These are phyloP conservation scores for Suhomyces yuchorum DNA, from an alignment of 1,139 yeast species.

Conservation along the genomic window DNA sequence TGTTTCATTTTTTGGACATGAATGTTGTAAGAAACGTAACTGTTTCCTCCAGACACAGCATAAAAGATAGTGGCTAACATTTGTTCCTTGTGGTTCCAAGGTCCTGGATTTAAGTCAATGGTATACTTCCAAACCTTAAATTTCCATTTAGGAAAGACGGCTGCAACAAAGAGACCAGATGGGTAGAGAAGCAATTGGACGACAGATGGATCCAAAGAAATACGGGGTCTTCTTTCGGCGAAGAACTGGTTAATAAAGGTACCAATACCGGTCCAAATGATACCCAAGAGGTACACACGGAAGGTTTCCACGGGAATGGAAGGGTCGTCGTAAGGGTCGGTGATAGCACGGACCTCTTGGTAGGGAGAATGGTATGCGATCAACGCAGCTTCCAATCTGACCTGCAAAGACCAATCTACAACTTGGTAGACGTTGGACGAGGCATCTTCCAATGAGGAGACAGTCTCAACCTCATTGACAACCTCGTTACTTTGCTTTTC, in stretches of 20 bases:
- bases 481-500: not conserved
- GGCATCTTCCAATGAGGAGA: not conserved
- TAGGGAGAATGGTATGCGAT: constrained; percentile 60
- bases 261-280: constrained; percentile 58
- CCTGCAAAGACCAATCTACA: constrained; percentile 21
- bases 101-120: constrained; percentile 26
- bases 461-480: not conserved
- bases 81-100: constrained; percentile 27
- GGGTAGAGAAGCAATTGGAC: constrained; percentile 62
- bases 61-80: constrained; percentile 25
- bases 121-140: constrained; percentile 21
- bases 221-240: constrained; percentile 54
- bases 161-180: constrained; percentile 41
- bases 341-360: constrained; percentile 62
- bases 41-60: constrained; percentile 18
- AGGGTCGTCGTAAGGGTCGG: constrained; percentile 55
- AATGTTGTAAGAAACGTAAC: constrained; percentile 20
- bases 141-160: constrained; percentile 25
- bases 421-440: constrained; percentile 2
- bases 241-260: constrained; percentile 62
- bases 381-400: constrained; percentile 26
- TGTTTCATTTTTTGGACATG: constrained; percentile 20
- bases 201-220: constrained; percentile 50
- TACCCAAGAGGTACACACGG: constrained; percentile 56
- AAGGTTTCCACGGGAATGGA: constrained; percentile 53